Conservation (phyloP, 1,284 basidiomycete genomes). For the Taiwanofungus camphoratus region DNA sequence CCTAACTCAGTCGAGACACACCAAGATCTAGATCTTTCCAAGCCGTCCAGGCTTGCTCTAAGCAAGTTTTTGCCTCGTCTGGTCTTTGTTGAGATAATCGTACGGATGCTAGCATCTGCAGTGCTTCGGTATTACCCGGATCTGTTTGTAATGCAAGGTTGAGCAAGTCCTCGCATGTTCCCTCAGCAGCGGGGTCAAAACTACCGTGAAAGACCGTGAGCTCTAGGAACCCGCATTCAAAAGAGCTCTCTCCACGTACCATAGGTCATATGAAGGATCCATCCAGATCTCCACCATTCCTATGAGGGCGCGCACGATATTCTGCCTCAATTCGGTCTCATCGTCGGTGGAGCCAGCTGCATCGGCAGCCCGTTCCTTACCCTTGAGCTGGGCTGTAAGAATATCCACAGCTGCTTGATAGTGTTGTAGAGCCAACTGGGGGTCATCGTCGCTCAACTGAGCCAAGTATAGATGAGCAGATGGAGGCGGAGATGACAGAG, state of each 20-base stretch:
- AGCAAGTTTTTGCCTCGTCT: constrained; percentile 71
- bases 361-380: constrained; percentile 53
- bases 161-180: constrained; percentile 77
- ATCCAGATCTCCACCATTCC: constrained; percentile 97
- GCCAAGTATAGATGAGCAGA: constrained; percentile 90
- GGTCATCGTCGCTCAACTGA: constrained; percentile 76
- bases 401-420: constrained; percentile 81
- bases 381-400: constrained; percentile 65
- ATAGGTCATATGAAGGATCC: constrained; percentile 83
- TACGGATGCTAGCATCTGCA: constrained; percentile 82
- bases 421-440: constrained; percentile 71
- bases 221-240: background rate
- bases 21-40: constrained; percentile 76
- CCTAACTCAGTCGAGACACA: constrained; percentile 25
- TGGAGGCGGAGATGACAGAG: constrained; percentile 60
- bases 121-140: constrained; percentile 73
- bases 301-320: constrained; percentile 79
- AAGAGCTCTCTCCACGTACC: constrained; percentile 45
- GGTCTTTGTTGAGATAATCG: constrained; percentile 83
- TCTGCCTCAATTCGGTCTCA: constrained; percentile 62
- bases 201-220: constrained; percentile 38
- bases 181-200: constrained; percentile 75
- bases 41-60: constrained; percentile 65
- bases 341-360: constrained; percentile 37
- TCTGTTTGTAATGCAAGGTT: constrained; percentile 69